Base-by-base conservation (phyloP, 495 filamentous ascomycete species). In the Polyplosphaeria fusca region DNA sequence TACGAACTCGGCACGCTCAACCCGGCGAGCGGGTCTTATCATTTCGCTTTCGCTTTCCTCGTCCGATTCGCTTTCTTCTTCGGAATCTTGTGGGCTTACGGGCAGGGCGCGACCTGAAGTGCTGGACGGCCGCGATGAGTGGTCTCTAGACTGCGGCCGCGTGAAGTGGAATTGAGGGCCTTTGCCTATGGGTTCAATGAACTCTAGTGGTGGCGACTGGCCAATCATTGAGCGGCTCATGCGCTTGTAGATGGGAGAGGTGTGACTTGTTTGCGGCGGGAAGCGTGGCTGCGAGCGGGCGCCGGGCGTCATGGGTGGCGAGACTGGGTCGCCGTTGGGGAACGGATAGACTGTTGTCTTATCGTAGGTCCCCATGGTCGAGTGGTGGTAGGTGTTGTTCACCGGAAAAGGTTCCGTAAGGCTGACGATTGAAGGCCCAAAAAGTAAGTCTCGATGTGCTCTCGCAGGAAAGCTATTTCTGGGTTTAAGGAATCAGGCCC, bases 281-380 rank as follows among this genome's bases (percentile, higher is more conserved):
- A 61, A 66, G 43, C 55, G 63, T 41, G 58, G 3, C 22, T 58
- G 55, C 16, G 58, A 37, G 54, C 58, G 52, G 11, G 49, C 41
- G 49, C 48, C 53, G n/a, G 52, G 63, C 24, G 66, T 67, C 42
- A 61, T 57, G 44, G 64, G 64, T 40, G 64, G 64, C 44, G 64
- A 67, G 16, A 52, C 47, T 12, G 64, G 64, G 5, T 59, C 40
- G 39, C 51, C 54, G 49, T 38, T 55, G 45, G 44, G 45, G 32
- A 52, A 20, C 25, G 27, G 22, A 43, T 46, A 65, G 35, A 52
- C 11, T 26, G 54, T 53, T 19, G 54, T 52, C 25, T 49, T 42
- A 32, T 61, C 40, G 38, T 30, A 37, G 23, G 52, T 44, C 52
- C 44, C 62, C 62, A 65, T 65, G 35, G 47, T 23, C 40, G 43